A percentile compares a stretch with the other conserved stretches of the same genome.
Evolutionary conservation across 306 rosid species (phyloP).

Genomic region (Rosa chinensis): DNA sequence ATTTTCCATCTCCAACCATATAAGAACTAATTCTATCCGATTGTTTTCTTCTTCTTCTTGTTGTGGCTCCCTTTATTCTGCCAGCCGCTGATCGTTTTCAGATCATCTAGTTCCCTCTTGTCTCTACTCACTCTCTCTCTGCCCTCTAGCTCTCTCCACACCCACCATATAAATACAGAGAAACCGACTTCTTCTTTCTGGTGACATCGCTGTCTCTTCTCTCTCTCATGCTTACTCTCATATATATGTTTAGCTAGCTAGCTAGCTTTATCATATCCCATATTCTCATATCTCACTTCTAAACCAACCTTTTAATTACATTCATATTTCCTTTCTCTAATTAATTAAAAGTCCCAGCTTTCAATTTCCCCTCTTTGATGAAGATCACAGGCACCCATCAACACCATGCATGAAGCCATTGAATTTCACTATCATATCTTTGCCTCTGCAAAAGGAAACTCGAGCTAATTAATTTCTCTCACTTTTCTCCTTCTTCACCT

Average conservation of each 20-base stretch:
- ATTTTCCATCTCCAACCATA: conserved; percentile 33
- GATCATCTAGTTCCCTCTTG: conserved; percentile 32
- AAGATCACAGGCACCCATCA: conserved; percentile 67
- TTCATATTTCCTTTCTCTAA: conserved; percentile 15
- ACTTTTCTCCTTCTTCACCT: background rate
- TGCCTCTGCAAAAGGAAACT: conserved; percentile 65
- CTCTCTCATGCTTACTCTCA: conserved; percentile 15
- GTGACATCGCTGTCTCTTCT: conserved; percentile 42
- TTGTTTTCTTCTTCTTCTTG: conserved; percentile 18
- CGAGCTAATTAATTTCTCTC: conserved; percentile 12
- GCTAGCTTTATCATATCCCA: conserved; percentile 45
- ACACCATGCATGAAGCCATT: conserved; percentile 71
- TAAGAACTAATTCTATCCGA: conserved; percentile 28
- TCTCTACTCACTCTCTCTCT: conserved; percentile 21
- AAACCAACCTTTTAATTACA: conserved; percentile 30
- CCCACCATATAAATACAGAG: conserved; percentile 15
- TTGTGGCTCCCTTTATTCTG: conserved; percentile 38
- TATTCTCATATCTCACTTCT: conserved; percentile 51
- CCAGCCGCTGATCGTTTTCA: conserved; percentile 43
- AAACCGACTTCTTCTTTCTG: conserved; percentile 35
- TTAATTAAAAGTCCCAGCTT: conserved; percentile 30
- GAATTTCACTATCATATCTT: conserved; percentile 45
- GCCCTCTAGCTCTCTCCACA: background rate
- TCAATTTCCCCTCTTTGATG: conserved; percentile 58
- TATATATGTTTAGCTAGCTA: background rate